Conservation (phyloP, 75 land plant genomes). For the Ceratopteris richardii region DNA sequence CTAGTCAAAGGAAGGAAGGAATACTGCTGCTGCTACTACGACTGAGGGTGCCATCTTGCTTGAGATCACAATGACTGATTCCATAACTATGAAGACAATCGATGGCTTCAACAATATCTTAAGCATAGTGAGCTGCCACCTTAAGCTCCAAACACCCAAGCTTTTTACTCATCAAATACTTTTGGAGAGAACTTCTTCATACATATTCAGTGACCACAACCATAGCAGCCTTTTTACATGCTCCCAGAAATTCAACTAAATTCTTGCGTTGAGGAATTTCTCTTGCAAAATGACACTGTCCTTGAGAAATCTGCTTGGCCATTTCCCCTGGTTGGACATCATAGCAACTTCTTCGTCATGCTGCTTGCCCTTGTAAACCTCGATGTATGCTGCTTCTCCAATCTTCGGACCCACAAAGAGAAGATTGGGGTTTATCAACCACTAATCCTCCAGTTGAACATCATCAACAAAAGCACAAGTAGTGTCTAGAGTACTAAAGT, state of each 20-base stretch:
- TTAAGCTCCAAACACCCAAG: constrained; percentile 14
- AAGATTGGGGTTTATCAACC: too few relatives aligned
- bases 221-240: constrained; percentile 22
- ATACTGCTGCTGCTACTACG: too few relatives aligned
- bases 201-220: constrained; percentile 24
- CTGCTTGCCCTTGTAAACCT: constrained; percentile 37
- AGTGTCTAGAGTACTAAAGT: too few relatives aligned
- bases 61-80: constrained; percentile 26
- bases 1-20: too few relatives aligned
- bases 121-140: constrained; percentile 15
- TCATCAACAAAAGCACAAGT: too few relatives aligned
- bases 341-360: constrained; percentile 16
- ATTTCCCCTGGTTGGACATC: constrained; percentile 20
- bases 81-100: constrained; percentile 29
- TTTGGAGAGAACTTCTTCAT: constrained; percentile 19
- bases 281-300: constrained; percentile 21
- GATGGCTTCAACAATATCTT: constrained; percentile 29
- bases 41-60: too few relatives aligned
- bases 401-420: constrained; percentile 38
- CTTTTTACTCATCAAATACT: constrained; percentile 15
- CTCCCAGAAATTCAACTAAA: constrained; percentile 30
- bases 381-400: constrained; percentile 37
- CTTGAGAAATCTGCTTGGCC: constrained; percentile 21
- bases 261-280: constrained; percentile 29
- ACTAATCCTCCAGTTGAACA: too few relatives aligned